Base-by-base conservation (phyloP, 768 basidiomycete species). In the Sutorius australiensis region DNA sequence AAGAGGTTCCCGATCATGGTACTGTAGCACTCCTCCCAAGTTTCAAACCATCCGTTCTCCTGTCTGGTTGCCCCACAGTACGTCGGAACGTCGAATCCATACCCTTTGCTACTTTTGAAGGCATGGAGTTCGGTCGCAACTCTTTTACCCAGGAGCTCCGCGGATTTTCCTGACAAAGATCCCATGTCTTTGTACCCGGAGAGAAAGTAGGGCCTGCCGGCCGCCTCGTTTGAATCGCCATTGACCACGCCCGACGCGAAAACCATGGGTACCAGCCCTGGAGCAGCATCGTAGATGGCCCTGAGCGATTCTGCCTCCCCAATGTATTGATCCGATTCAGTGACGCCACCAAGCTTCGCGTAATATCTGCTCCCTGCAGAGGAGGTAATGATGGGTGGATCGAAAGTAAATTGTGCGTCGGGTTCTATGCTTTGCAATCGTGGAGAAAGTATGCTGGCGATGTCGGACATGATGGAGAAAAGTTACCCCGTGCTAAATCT, bases 61-160 rank as follows among this genome's bases (percentile, higher is more conserved):
- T 87, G 74, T 43, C 80, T 77, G 1, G 89, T 91, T 5, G 75
- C 75, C 6, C 89, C 89, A 56, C 89, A 92, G 62, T 81, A 90
- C 5, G 89, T 91, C 1, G 89, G 86, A 16, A 87, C 77, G 6
- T 72, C 70, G 63, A 90, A 91, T 3, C 89, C 89, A 64, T 82
- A 89, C 0, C 81, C 82, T 3, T 76, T 67, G 5, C 69, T 56
- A 52, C 82, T 83, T 57, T 78, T 71, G 61, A 78, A 73, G 6
- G 61, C 61, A 51, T 92, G 89, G 50, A 92, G 66, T 61, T 90
- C 86, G 3, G 71, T 77, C 1, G 87, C 88, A 50, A 92, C 58
- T 39, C 84, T 75, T 65, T 74, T 74, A 9, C 80, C 89, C 7
- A 91, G 74, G 12, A 69, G 61, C 43, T 68, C 66, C 3, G 80